Conservation (phyloP, 371 early-diverging fungal species). For the Mortierella sp. region DNA sequence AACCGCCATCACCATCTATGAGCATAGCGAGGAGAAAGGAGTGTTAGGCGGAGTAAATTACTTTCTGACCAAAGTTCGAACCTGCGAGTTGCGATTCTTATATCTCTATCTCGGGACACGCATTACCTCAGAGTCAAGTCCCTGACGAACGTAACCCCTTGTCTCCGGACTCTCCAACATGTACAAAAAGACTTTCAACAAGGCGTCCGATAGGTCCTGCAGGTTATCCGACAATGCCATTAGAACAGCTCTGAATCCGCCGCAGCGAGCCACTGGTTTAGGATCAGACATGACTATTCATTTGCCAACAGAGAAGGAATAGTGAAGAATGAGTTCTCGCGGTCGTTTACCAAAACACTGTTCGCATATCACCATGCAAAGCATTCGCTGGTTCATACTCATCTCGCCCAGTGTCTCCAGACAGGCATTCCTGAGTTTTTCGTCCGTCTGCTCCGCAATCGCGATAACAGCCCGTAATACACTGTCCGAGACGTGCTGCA, state of each 20-base stretch:
- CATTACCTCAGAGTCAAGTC: conserved; percentile 81
- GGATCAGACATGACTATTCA: conserved; percentile 65
- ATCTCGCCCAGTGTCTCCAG: conserved; percentile 86
- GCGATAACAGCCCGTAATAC: conserved; percentile 83
- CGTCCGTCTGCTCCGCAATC: conserved; percentile 85
- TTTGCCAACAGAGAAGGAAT: not conserved
- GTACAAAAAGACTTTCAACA: conserved; percentile 77
- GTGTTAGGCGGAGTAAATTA: not conserved
- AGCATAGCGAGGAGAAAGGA: not conserved
- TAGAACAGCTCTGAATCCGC: conserved; percentile 80
- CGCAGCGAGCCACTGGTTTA: conserved; percentile 72
- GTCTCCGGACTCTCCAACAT: conserved; percentile 80
- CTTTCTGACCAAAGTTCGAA: not conserved
- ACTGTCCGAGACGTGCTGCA: conserved; percentile 69
- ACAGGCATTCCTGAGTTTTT: conserved; percentile 78
- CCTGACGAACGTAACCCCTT: conserved; percentile 78
- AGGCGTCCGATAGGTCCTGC: conserved; percentile 71
- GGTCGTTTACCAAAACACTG: no score
- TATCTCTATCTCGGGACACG: not conserved
- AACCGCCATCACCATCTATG: conserved; percentile 79
- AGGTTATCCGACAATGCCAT: conserved; percentile 82
- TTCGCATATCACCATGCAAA: not conserved
- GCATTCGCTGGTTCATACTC: conserved; percentile 59
- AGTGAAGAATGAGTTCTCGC: no score
- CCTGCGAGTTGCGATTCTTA: not conserved